Evolutionary conservation across 2,329 filamentous ascomycete species (phyloP), one percentile per base, ranked within the genome.

Genomic region (Botrytis hyacinthi): DNA sequence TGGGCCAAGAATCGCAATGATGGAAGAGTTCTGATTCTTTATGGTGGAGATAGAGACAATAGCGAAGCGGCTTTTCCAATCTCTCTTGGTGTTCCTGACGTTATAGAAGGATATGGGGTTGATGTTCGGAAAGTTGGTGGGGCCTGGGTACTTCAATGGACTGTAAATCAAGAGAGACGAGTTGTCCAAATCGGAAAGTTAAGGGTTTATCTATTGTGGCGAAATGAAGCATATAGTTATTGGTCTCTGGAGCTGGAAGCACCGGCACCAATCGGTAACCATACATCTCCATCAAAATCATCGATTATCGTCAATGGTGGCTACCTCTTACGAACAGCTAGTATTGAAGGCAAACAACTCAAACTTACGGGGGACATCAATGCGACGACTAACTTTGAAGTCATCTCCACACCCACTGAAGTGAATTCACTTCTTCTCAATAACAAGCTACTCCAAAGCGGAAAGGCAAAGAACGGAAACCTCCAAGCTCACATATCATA

Each of bases 311-410:
- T 90, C 66, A 88, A 89, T 67, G 90, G 86, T 0, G 87, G 88
- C 35, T 91, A 92, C 76, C 84, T 92, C 0, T 79, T 91, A 59
- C 87, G 91, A 14, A 88, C 86, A 0, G 89, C 89, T 0, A 84
- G 85, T 1, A 79, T 91, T 1, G 78, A 86, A 7, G 87, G 85
- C 2, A 83, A 82, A 20, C 85, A 85, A 1, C 84, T 95, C 14
- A 83, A 86, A 10, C 80, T 95, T 3, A 88, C 86, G 5, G 92
- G 90, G 3, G 92, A 95, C 77, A 85, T 94, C 76, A 94, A 94
- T 77, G 80, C 84, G 0, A 93, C 91, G 9, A 74, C 72, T 8
- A 63, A 35, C 20, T 46, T 72, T 32, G 70, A 94, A 76, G 83
- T 94, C 40, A 87, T 93, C 48, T 89, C 90, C 3, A 89, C 87